Base-by-base conservation (phyloP, 495 filamentous ascomycete genomes). In the Neurospora sp. region DNA sequence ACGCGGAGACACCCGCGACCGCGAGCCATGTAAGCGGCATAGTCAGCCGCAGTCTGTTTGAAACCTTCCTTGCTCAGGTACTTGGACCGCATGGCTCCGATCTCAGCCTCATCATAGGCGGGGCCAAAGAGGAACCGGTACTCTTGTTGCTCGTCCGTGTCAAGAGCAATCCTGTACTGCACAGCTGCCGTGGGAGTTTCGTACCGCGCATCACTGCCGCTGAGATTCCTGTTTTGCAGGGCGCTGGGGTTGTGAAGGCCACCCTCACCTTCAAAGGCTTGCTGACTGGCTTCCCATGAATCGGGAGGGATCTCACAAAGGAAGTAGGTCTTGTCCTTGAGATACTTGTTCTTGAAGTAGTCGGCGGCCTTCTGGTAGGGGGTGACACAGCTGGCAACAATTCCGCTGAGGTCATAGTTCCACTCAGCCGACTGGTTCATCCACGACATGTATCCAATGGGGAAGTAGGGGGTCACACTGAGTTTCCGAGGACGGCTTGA, bases 361-460 rank as follows among this genome's bases (percentile, higher is more conserved):
- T 88, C 87, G 71, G 80, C 75, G 8, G 85, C 85, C 76, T 86
- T 88, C 72, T 88, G 87, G 78, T 88, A 88, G 5, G 86, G 87
- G 11, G 86, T 88, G 71, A 86, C 81, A 72, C 83, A 83, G 80
- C 79, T 87, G 66, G 80, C 84, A 38, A 88, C 79, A 11, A 88
- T 75, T 43, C 84, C 87, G 38, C 82, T 78, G 19, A 88, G 78
- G 28, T 87, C 82, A 21, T 75, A 13, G 42, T 83, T 79, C 80
- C 83, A 88, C 72, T 86, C 84, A 69, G 84, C 87, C 39, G 84
- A 84, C 76, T 88, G 87, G 79, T 87, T 88, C 86, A 88, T 88
- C 87, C 87, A 88, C 40, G 87, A 88, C 85, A 87, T 87, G 80
- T 88, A 88, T 37, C 87, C 87, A 73, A 88, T 84, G 66, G 85